Percentiles rank a stretch among this genome's conserved stretches.
These are phyloP conservation scores for Exsudoporus floridanus DNA, from an alignment of 1,284 basidiomycete species.

Conservation along the genomic window DNA sequence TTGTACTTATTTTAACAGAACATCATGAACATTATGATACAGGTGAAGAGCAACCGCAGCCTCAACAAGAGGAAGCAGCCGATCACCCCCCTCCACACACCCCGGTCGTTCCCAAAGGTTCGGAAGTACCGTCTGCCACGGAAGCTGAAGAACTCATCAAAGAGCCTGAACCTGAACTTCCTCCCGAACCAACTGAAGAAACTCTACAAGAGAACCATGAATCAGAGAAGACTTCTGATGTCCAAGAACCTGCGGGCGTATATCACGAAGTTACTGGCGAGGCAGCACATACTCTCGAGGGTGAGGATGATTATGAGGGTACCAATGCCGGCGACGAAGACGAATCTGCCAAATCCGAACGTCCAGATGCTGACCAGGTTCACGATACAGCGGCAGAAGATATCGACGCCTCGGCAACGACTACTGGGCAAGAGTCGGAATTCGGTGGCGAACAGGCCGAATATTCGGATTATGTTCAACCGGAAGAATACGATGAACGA, in stretches of 20 bases:
- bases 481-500: conserved; percentile 34
- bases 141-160: conserved; percentile 20
- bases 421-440: conserved; percentile 11
- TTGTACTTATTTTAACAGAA: conserved; percentile 15
- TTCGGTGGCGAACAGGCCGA: conserved; percentile 33
- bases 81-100: not conserved
- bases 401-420: conserved; percentile 14
- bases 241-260: conserved; percentile 10
- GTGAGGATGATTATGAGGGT: conserved; percentile 26
- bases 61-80: conserved; percentile 6
- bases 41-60: conserved; percentile 7
- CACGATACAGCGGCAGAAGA: conserved; percentile 25
- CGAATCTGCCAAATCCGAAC: conserved; percentile 19
- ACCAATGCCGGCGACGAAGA: conserved; percentile 24
- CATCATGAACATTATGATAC: conserved; percentile 10
- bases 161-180: conserved; percentile 14
- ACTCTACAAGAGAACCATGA: conserved; percentile 6
- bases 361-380: conserved; percentile 35
- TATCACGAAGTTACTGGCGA: conserved; percentile 18
- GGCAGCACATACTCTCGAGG: conserved; percentile 14
- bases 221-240: not conserved
- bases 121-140: conserved; percentile 1
- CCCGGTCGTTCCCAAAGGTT: not conserved
- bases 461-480: conserved; percentile 28
- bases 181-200: conserved; percentile 8